Evolutionary conservation across 2,329 filamentous ascomycete genomes (phyloP).

Genomic region (Helminthosporium solani): DNA sequence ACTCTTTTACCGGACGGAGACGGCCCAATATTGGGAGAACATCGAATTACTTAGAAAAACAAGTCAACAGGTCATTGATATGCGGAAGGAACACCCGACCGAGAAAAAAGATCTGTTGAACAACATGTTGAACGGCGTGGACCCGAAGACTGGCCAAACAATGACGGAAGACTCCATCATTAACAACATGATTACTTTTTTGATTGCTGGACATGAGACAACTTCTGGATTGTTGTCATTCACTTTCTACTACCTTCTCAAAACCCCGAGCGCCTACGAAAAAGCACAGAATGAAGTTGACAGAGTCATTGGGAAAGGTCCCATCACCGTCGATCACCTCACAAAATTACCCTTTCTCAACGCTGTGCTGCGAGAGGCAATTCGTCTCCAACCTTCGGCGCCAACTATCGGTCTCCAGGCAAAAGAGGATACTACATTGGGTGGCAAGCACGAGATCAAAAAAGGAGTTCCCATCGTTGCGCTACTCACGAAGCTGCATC

Average conservation of each 20-base stretch:
- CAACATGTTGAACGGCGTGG: conserved; percentile 59
- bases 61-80: conserved; percentile 58
- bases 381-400: conserved; percentile 57
- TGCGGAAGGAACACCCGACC: conserved; percentile 55
- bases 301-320: conserved; percentile 49
- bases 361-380: conserved; percentile 55
- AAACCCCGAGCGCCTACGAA: conserved; percentile 52
- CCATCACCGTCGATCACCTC: conserved; percentile 53
- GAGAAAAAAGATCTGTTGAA: conserved; percentile 63
- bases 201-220: conserved; percentile 53
- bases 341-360: conserved; percentile 56
- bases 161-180: conserved; percentile 62
- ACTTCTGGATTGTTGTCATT: conserved; percentile 43
- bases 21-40: conserved; percentile 54
- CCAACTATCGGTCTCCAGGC: conserved; percentile 49
- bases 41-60: conserved; percentile 58
- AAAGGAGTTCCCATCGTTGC: conserved; percentile 34
- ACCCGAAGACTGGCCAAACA: conserved; percentile 61
- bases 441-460: conserved; percentile 43
- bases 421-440: conserved; percentile 35
- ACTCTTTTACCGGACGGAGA: conserved; percentile 38
- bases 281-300: conserved; percentile 58
- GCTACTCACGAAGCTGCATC: conserved; percentile 41
- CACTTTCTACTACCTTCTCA: conserved; percentile 54
- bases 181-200: conserved; percentile 69